Evolutionary conservation across 2,329 filamentous ascomycete genomes (phyloP), one percentile per base, ranked within the genome.

Genomic region (Bretziella fagacearum): DNA sequence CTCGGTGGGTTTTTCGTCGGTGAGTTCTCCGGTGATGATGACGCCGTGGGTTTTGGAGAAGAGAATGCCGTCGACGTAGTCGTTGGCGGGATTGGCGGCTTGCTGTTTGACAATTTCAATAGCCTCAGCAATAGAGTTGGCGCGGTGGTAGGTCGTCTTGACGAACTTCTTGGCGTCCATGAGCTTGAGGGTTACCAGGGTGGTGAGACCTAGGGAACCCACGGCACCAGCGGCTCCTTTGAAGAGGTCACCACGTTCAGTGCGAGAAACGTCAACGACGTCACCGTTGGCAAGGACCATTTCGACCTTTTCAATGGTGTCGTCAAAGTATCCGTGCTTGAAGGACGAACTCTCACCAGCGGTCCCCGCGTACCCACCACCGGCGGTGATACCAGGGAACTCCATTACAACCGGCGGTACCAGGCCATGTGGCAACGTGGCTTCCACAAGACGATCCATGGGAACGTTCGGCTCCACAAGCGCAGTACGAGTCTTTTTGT

Each of bases 401-500:
- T 84, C 80, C 75, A 81, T 82, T 20, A 84, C 78, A 2, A 84
- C 75, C 2, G 77, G 78, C 0, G 80, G 79, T 2, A 84, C 68
- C 2, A 84, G 67, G 22, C 74, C 75, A 56, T 80, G 65, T n/a
- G 64, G 64, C 33, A 84, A 64, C 1, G 79, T 83, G 22, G 67
- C 65, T 56, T 77, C 73, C 44, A 83, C 77, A 15, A 85, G 70
- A 0, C 66, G 63, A 60, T 84, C 80, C 79, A 85, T 83, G 22
- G 79, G 71, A 8, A 84, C 80, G 55, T 84, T 85, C 45, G 81
- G 79, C 63, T 85, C 79, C 33, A 84, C 79, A 20, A 84, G 66
- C 3, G 77, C 80, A 5, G 70, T 77, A 46, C 68, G 68, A 1
- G 57, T 58, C 6, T 62, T 56, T 1, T 62, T 56, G 58, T 85